Percentiles rank a stretch among this genome's conserved stretches.
phyloP scores from a whole-genome alignment of 192 early-diverging fungal species.

The Gorgonomyces haynaldii region DNA sequence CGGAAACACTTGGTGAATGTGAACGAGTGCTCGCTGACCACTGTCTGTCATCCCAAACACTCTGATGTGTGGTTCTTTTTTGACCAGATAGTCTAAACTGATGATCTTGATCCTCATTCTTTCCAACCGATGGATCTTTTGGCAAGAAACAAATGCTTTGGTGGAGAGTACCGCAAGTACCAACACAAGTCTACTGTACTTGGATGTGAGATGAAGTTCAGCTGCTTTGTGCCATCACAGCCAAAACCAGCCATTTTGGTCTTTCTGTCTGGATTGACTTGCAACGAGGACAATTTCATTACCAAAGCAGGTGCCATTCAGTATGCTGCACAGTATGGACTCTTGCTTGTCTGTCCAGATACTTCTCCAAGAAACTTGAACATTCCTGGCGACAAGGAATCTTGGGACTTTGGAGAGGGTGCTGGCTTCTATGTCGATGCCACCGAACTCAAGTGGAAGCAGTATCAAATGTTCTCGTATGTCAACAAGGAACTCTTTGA shows the following conservation, averaged over 20 bases:
- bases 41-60: conserved; percentile 63
- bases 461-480: conserved; percentile 81
- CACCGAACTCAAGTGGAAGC: conserved; percentile 62
- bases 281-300: conserved; percentile 72
- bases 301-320: conserved; percentile 67
- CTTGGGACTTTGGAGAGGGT: conserved; percentile 57
- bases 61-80: conserved; percentile 64
- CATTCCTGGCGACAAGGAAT: conserved; percentile 60
- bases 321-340: conserved; percentile 49
- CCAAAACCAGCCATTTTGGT: conserved; percentile 37
- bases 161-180: too few relatives aligned
- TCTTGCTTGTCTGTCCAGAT: conserved; percentile 74
- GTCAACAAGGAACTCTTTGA: conserved; percentile 60
- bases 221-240: conserved; percentile 56
- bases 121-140: too few relatives aligned
- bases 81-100: too few relatives aligned
- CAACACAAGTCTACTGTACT: conserved; percentile 49
- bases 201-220: conserved; percentile 64
- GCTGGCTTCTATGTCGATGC: conserved; percentile 54
- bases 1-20: conserved; percentile 72
- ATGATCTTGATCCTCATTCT: too few relatives aligned
- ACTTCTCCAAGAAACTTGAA: conserved; percentile 65
- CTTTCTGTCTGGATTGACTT: conserved; percentile 68
- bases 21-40: conserved; percentile 68
- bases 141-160: too few relatives aligned